phyloP scores from a whole-genome alignment of 345 rosid genomes.

The Anastatica hierochuntica region DNA sequence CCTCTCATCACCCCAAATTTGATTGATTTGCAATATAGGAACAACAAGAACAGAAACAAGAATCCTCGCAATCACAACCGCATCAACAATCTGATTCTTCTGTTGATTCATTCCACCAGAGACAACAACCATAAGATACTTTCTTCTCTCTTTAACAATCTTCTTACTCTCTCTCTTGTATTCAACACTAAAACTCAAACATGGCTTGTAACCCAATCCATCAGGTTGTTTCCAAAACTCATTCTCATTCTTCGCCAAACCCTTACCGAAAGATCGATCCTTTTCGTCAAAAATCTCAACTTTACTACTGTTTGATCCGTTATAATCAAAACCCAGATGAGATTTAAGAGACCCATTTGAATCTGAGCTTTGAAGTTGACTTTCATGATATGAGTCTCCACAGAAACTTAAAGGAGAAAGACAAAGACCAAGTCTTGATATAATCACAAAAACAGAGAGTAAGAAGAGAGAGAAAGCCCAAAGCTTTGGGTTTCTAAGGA shows the following conservation, averaged over 20 bases:
- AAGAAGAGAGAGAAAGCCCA: constrained; percentile 51
- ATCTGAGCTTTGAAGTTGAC: constrained; percentile 20
- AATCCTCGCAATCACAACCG: constrained; percentile 90
- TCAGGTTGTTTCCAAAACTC: constrained; percentile 98
- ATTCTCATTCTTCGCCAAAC: constrained; percentile 17
- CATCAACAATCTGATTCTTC: constrained; percentile 98
- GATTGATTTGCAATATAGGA: constrained; percentile 89
- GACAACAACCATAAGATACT: constrained; percentile 79
- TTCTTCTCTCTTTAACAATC: constrained; percentile 39
- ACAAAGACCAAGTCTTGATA: constrained; percentile 32
- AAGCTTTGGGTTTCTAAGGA: constrained; percentile 34
- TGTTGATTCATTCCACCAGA: constrained; percentile 97
- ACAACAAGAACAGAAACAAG: constrained; percentile 94
- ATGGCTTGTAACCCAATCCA: constrained; percentile 78
- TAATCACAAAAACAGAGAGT: constrained; percentile 44
- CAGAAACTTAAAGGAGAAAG: constrained; percentile 35
- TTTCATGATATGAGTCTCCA: constrained; percentile 12
- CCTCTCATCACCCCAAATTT: constrained; percentile 99
- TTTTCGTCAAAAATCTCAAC: constrained; percentile 1
- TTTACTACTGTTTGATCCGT: constrained; percentile 2
- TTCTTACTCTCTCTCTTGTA: constrained; percentile 42
- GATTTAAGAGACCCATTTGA: constrained; percentile 14
- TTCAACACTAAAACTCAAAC: constrained; percentile 44
- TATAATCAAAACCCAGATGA: constrained; percentile 21
- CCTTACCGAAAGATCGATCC: constrained; percentile 5